Evolutionary conservation across 2,329 filamentous ascomycete species (phyloP), one percentile per base, ranked within the genome.

Genomic region (Cercospora sp.): DNA sequence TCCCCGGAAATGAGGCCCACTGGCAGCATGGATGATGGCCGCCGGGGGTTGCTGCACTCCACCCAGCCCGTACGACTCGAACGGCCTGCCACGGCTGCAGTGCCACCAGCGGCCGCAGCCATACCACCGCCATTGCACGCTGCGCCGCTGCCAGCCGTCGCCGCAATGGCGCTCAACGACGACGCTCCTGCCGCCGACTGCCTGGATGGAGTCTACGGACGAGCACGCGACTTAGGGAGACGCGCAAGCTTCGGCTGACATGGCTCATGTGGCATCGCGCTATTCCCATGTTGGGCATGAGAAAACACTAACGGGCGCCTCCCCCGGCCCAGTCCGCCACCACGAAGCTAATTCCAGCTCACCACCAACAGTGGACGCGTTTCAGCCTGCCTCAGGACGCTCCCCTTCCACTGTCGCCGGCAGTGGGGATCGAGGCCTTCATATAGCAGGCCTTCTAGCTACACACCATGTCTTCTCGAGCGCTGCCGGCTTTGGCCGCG

Each of bases 231-330:
- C 45, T 16, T 9, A 16, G 43, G 34, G 24, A 45, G 34, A 61
- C 59, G 59, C 59, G 59, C 59, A 61, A 61, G 59, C 59, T 61
- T 18, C 37, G 34, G 59, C 24, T 43, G 59, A 26, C 59, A 49
- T 28, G 34, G 59, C 59, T 45, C 21, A 26, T 28, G 59, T 24
- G 24, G 53, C 32, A 43, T 21, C 21, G 24, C 59, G 53, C 30
- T 58, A 28, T 4, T 1, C 53, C 53, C 3, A n/a, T 28, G 3
- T n/a, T 5, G 30, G 53, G 21, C 16, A n/a, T n/a, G n/a, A n/a
- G 26, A 58, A 58, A 32, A 32, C 53, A 21, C 53, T 26, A 32
- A 30, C 16, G 53, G 53, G 21, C 53, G 26, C 51, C 51, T 16
- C 43, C 43, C 24, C 43, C 45, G 45, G 45, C 45, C 18, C 45